Evolutionary conservation across 2,329 filamentous ascomycete species (phyloP), one percentile per base, ranked within the genome.

Genomic region (Penicillium sp.): DNA sequence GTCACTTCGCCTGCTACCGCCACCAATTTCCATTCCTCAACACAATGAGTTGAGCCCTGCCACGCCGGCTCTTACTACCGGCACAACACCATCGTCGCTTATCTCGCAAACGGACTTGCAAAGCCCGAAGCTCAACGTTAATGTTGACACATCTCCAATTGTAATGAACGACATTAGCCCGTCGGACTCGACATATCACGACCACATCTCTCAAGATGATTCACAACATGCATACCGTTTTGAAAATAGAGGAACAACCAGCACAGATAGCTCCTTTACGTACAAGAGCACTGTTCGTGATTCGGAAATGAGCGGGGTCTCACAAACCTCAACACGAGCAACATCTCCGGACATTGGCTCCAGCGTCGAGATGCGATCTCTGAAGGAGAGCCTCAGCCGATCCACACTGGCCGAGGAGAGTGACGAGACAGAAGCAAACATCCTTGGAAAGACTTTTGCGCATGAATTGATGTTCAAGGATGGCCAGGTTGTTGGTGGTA

Each of bases 381-480:
- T 87, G 28, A 90, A 90, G 62, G 78, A 88, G 43, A 91, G 88
- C 74, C 76, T 83, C 16, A 88, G 86, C 68, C 79, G 77, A 56
- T 83, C 83, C 0, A 81, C 83, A 1, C 77, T 84, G n/a, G 84
- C 81, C 3, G 91, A 95, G 55, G 90, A 93, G 57, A 79, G 82
- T 12, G 86, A 90, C 35, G 91, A 96, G 49, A 84, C 87, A 0
- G 93, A 96, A 69, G 87, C 84, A 4, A 88, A 87, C 65, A 78
- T 97, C n/a, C 78, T 96, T n/a, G 90, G 92, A 69, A 95, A 89
- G 74, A 96, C 92, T 0, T 97, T 84, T 66, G 90, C 91, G 0
- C 90, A 97, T 66, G 93, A 99, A 69, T 81, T 99, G 48, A 86
- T 96, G 66, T 97, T 95, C 76, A 95, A 95, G 71, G 93, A 97